phyloP scores from a whole-genome alignment of 1,139 yeast genomes.

The Saccharomyces hybrid region DNA sequence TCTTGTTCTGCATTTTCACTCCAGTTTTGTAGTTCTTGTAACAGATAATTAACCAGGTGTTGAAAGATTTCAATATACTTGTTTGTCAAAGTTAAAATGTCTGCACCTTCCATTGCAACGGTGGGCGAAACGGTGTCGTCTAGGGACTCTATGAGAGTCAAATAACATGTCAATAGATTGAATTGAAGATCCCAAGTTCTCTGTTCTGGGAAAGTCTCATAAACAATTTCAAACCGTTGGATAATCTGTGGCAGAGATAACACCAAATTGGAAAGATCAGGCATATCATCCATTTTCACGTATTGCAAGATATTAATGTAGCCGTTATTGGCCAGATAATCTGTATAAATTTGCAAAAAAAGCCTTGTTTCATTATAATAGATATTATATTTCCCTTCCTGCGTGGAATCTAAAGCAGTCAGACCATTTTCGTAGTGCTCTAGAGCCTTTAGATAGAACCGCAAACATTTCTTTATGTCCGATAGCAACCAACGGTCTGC shows the following conservation, averaged over 20 bases:
- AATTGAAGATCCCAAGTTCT: slow-evolving; percentile 30
- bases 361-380: slow-evolving; percentile 29
- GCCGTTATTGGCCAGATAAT: slow-evolving; percentile 27
- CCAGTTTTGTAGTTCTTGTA: slow-evolving; percentile 17
- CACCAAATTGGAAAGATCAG: slow-evolving; percentile 12
- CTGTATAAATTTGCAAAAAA: slow-evolving; percentile 25
- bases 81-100: slow-evolving; percentile 12
- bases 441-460: slow-evolving; percentile 24
- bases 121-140: slow-evolving; percentile 6
- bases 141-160: slow-evolving; percentile 20
- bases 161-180: slow-evolving; percentile 26
- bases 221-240: slow-evolving; percentile 18
- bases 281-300: slow-evolving; percentile 22
- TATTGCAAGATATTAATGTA: slow-evolving; percentile 27
- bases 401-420: slow-evolving; percentile 12
- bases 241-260: slow-evolving; percentile 19
- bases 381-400: slow-evolving; percentile 22
- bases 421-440: slow-evolving; percentile 24
- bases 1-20: not conserved
- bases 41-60: slow-evolving; percentile 11
- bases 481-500: slow-evolving; percentile 33
- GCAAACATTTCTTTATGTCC: slow-evolving; percentile 28
- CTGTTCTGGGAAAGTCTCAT: slow-evolving; percentile 13
- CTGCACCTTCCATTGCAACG: slow-evolving; percentile 9
- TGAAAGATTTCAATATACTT: slow-evolving; percentile 14